Conservation (phyloP, 208 protist species). For the Trypanosoma mega region DNA sequence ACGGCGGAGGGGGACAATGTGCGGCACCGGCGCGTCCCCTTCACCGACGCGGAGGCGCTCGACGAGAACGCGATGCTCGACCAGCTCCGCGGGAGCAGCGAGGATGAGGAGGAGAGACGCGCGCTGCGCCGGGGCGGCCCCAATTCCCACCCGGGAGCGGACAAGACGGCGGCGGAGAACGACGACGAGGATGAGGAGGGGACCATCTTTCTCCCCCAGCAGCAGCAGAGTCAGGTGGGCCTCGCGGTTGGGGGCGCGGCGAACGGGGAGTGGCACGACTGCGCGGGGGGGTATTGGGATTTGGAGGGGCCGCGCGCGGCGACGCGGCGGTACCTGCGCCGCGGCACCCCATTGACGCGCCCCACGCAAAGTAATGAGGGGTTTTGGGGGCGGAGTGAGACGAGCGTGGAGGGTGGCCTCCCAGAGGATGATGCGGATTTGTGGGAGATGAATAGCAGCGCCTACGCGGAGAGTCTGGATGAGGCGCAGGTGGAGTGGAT, state of each 20-base stretch:
- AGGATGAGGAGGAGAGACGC: no score
- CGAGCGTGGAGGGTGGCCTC: constrained; percentile 5
- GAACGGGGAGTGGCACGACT: constrained; percentile 2
- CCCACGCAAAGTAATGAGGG: constrained; percentile 10
- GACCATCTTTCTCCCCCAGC: background rate
- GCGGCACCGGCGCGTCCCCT: constrained; percentile 49
- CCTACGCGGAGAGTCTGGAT: constrained; percentile 79
- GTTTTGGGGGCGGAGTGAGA: background rate
- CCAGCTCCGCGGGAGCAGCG: constrained; percentile 43
- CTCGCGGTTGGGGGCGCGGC: background rate
- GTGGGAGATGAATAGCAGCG: constrained; percentile 79
- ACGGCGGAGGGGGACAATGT: constrained; percentile 31
- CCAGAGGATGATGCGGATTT: constrained; percentile 35
- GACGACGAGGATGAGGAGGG: constrained; percentile 31
- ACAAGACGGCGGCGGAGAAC: no score
- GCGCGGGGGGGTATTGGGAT: constrained; percentile 23
- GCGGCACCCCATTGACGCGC: constrained; percentile 27
- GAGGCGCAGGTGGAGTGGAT: constrained; percentile 78
- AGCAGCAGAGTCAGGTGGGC: constrained; percentile 3
- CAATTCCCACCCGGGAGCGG: no score
- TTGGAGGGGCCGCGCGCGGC: constrained; percentile 13
- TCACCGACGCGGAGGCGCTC: constrained; percentile 45
- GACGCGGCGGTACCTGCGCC: constrained; percentile 18
- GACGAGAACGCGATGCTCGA: constrained; percentile 44
- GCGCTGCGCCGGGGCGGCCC: no score